Evolutionary conservation across 179 eudicot species (phyloP), one percentile per base, ranked within the genome.

Genomic region (Amaranthus tricolor): DNA sequence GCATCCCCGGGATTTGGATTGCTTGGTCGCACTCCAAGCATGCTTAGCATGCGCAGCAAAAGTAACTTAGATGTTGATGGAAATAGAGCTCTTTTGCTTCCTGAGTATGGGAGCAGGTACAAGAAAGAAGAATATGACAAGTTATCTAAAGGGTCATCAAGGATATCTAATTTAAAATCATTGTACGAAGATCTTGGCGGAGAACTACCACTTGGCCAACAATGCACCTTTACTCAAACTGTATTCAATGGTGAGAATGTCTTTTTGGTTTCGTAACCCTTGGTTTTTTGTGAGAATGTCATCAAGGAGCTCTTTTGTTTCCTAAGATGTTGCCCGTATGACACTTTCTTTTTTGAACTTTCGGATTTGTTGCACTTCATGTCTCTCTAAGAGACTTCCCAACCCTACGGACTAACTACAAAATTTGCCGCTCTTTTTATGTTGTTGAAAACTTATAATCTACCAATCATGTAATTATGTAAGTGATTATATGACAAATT

Each of bases 141-240:
- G 78, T 59, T 86, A 65, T 67, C 86, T 31, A 82, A 83, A 73
- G 10, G 75, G 21, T 78, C 77, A 40, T 88, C 88, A 17, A 79
- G 87, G 56, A 58, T 79, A 66, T 86, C 88, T 9, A 80, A 67
- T 20, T 84, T 86, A 63, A 82, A 82, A 65, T 83, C 88, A 44
- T n/a, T 83, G 66, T 82, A 85, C 16, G 84, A 84, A 66, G 88
- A 90, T 78, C 58, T 82, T 19, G 56, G 72, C 53, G 97, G 88
- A 65, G 98, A 93, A 77, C 76, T 91, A 52, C 93, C 95, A 0
- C 69, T 85, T 64, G 85, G 88, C 62, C 83, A 75, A 75, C 95
- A 95, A 51, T 93, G 98, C 77, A 91, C 85, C 81, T 82, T 88
- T 20, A 80, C 87, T 76, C 97, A 93, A 74, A 93, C 98, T 47